phyloP scores from a whole-genome alignment of 2,329 filamentous ascomycete genomes.

The Cladophialophora exuberans region DNA sequence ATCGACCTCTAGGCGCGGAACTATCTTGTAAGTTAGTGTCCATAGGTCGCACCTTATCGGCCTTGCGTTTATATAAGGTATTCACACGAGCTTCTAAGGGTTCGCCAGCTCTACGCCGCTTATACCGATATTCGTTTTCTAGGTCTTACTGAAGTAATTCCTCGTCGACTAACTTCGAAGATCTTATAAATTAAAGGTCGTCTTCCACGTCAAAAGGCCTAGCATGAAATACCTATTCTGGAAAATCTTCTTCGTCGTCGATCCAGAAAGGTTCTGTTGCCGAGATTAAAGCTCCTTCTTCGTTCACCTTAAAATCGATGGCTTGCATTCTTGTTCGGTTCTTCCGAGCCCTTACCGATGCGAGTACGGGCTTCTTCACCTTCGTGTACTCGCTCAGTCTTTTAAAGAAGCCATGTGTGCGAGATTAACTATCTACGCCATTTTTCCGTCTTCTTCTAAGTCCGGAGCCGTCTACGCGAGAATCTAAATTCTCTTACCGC shows the following conservation, averaged over 20 bases:
- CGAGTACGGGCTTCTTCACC: not conserved
- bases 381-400: not conserved
- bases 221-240: not conserved
- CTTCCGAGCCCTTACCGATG: not conserved
- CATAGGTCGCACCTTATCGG: not conserved
- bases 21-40: not conserved
- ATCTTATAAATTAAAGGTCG: not conserved
- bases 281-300: not conserved
- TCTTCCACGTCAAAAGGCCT: not conserved
- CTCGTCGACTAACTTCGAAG: not conserved
- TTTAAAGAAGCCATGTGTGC: not conserved
- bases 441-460: not conserved
- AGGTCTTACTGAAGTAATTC: not conserved
- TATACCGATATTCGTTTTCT: not conserved
- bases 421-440: not conserved
- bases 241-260: not conserved
- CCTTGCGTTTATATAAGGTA: slow-evolving; percentile 2
- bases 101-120: not conserved
- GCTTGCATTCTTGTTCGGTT: not conserved
- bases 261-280: not conserved
- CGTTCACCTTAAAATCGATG: not conserved
- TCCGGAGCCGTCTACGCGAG: not conserved
- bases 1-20: not conserved
- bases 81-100: not conserved
- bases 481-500: not conserved